These are phyloP conservation scores for Dipodascus geniculatus DNA, from an alignment of 805 yeast genomes.

Conservation along the genomic window DNA sequence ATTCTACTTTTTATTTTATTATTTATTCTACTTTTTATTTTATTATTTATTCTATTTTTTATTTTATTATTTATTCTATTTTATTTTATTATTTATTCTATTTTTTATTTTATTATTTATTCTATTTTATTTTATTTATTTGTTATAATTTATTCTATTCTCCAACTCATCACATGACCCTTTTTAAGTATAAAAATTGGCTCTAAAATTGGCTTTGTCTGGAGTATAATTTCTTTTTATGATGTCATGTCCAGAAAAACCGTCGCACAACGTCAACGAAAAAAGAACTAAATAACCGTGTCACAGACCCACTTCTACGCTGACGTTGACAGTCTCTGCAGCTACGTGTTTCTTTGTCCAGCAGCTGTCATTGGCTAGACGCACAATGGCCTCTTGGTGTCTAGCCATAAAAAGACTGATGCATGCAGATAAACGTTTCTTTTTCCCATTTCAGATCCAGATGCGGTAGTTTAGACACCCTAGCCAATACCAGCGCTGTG, in stretches of 20 bases:
- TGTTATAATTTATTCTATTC: too few species aligned
- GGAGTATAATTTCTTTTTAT: not conserved
- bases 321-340: not conserved
- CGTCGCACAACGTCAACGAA: not conserved
- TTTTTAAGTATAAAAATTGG: not conserved
- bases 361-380: not conserved
- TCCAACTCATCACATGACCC: not conserved
- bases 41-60: not conserved
- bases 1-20: not conserved
- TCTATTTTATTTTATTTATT: too few species aligned
- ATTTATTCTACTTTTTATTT: too few species aligned
- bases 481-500: too few species aligned
- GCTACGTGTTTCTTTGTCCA: not conserved
- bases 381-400: not conserved
- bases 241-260: too few species aligned
- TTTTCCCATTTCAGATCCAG: too few species aligned
- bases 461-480: too few species aligned
- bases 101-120: too few species aligned
- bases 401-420: too few species aligned
- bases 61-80: too few species aligned
- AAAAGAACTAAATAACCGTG: not conserved
- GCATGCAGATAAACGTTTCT: too few species aligned
- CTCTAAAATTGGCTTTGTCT: not conserved
- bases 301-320: not conserved
- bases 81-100: too few species aligned